These are phyloP conservation scores for Hypocrella siamensis DNA, from an alignment of 2,329 filamentous ascomycete species.

Conservation along the genomic window DNA sequence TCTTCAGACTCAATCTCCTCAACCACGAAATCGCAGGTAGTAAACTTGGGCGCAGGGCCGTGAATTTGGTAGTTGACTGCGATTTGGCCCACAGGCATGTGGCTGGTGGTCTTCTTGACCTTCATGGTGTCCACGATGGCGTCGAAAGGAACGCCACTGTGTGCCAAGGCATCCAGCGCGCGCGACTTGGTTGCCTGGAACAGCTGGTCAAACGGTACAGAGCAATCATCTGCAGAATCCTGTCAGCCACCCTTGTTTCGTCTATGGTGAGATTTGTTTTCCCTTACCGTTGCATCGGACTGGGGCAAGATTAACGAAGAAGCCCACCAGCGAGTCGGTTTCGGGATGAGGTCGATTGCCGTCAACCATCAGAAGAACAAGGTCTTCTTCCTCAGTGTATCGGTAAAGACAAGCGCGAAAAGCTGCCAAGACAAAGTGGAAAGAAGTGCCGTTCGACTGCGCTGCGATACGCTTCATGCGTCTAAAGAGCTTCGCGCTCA, in stretches of 20 bases:
- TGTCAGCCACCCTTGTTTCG: not conserved
- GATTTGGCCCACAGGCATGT: conserved; percentile 11
- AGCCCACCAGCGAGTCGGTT: not conserved
- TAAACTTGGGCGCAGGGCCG: conserved; percentile 8
- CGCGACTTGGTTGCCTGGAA: not conserved
- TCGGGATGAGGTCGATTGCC: not conserved
- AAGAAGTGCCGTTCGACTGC: not conserved
- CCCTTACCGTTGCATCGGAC: not conserved
- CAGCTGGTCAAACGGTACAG: not conserved
- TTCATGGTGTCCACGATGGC: conserved; percentile 10
- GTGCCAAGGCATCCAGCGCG: not conserved
- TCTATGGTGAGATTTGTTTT: too few species aligned
- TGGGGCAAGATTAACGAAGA: not conserved
- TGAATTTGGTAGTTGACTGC: conserved; percentile 12
- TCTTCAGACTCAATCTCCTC: not conserved
- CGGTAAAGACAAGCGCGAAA: not conserved
- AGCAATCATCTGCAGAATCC: not conserved
- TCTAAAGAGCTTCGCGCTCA: not conserved
- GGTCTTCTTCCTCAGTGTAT: not conserved
- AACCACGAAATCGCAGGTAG: conserved; percentile 8
- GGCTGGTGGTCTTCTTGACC: conserved; percentile 9
- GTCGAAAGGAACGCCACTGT: conserved; percentile 7
- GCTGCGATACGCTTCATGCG: not conserved
- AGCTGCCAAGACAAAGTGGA: not conserved
- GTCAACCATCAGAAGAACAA: not conserved